Conservation (phyloP, 75 land plant species). For the Cunninghamia lanceolata region DNA sequence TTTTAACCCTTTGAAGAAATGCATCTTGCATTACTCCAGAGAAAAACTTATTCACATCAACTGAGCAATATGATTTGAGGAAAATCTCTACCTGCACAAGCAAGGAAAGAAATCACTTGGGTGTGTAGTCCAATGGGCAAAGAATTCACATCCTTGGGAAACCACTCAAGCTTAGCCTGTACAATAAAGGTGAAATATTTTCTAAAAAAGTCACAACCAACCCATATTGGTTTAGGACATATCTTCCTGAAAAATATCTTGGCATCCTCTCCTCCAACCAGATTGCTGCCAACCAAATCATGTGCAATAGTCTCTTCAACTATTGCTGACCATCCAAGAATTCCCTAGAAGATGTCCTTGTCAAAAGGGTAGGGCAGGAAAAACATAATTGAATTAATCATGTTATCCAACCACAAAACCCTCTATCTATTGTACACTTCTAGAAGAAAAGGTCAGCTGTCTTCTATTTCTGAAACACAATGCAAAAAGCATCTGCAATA, state of each 20-base stretch:
- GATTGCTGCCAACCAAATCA: not conserved
- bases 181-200: not conserved
- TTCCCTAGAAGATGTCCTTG: no score
- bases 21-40: not conserved
- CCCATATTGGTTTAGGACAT: not conserved
- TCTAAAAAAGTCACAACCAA: not conserved
- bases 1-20: not conserved
- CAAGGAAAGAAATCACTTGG: not conserved
- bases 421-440: no score
- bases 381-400: no score
- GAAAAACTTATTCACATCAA: not conserved
- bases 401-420: no score
- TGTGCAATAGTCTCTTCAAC: not conserved
- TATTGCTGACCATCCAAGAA: not conserved
- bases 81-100: not conserved
- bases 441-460: no score
- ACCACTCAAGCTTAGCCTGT: not conserved
- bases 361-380: no score
- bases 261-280: not conserved
- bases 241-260: not conserved
- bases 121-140: not conserved
- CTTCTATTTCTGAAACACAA: no score
- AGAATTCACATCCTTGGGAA: not conserved
- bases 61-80: not conserved
- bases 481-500: no score